phyloP scores from a whole-genome alignment of 2,329 filamentous ascomycete genomes.

The Hypoxylon sp. region DNA sequence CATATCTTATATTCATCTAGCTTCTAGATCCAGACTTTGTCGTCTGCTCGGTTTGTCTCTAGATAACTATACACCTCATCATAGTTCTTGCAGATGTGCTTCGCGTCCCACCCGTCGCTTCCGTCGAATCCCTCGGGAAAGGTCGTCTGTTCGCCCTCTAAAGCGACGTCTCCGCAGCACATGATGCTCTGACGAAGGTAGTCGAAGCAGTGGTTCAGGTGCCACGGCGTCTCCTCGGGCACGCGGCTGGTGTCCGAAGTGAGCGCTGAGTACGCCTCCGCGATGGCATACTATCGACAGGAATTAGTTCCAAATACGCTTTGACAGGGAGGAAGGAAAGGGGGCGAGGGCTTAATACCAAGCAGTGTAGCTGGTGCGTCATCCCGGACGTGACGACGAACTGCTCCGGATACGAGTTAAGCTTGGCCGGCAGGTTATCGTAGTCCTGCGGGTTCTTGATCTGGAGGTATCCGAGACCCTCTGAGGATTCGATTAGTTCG shows the following conservation, averaged over 20 bases:
- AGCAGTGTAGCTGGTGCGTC: constrained; percentile 55
- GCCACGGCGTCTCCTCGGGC: constrained; percentile 47
- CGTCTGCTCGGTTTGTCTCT: constrained; percentile 46
- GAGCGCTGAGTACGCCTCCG: constrained; percentile 48
- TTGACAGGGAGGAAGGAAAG: background rate
- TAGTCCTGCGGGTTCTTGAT: constrained; percentile 47
- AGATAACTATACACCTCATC: constrained; percentile 47
- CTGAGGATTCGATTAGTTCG: constrained; percentile 27
- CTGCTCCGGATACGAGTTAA: constrained; percentile 45
- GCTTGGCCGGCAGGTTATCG: constrained; percentile 49
- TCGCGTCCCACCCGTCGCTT: constrained; percentile 54
- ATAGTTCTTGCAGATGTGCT: constrained; percentile 53
- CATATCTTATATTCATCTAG: background rate
- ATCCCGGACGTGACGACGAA: constrained; percentile 53
- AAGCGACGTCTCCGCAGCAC: constrained; percentile 43
- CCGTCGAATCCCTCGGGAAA: constrained; percentile 49
- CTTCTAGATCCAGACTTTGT: constrained; percentile 50
- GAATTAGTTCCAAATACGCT: background rate
- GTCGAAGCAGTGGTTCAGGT: constrained; percentile 49
- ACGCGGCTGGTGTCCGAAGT: constrained; percentile 41
- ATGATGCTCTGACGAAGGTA: constrained; percentile 41
- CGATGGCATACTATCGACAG: constrained; percentile 47
- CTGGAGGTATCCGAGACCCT: constrained; percentile 51
- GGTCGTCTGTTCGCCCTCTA: constrained; percentile 50
- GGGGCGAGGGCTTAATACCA: constrained; percentile 40